Evolutionary conservation across 495 filamentous ascomycete species (phyloP).

Genomic region (Beverwykella pulmonaria): DNA sequence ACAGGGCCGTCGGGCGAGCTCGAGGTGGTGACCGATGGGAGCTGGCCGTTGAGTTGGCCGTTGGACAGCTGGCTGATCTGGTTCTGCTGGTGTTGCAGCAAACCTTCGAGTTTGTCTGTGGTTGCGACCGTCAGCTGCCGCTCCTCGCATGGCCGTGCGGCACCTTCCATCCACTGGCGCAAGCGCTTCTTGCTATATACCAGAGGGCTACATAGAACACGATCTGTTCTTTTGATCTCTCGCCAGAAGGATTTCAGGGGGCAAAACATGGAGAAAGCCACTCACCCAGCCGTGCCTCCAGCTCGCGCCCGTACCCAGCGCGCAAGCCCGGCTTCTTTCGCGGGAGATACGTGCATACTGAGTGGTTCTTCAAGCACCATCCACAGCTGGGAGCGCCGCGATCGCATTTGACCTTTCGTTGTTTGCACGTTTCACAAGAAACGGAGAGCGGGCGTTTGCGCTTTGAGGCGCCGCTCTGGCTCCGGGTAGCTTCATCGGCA

Average conservation of each 20-base stretch:
- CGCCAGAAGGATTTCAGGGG: background rate
- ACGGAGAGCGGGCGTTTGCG: conserved; percentile 59
- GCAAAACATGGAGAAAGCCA: conserved; percentile 44
- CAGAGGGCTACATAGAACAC: too few relatives aligned
- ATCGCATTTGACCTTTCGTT: conserved; percentile 64
- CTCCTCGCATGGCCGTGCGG: background rate
- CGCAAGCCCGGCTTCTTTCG: conserved; percentile 82
- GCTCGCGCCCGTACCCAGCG: conserved; percentile 84
- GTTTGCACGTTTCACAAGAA: conserved; percentile 79
- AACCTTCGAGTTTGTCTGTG: conserved; percentile 42
- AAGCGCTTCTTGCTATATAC: background rate
- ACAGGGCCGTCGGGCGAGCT: conserved; percentile 31
- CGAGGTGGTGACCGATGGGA: conserved; percentile 22
- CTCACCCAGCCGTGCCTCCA: conserved; percentile 73
- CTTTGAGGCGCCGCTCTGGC: conserved; percentile 51
- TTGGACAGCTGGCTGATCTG: conserved; percentile 43
- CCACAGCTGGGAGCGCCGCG: conserved; percentile 77
- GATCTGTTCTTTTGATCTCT: too few relatives aligned
- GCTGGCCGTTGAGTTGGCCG: conserved; percentile 10
- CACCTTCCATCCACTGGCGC: too few relatives aligned
- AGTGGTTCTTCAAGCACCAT: conserved; percentile 81
- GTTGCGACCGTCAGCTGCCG: background rate
- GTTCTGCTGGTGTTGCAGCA: conserved; percentile 45
- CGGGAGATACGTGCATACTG: conserved; percentile 79
- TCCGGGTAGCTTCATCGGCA: conserved; percentile 43